phyloP scores from a whole-genome alignment of 2,329 filamentous ascomycete genomes.

The Xylariaceae sp. region DNA sequence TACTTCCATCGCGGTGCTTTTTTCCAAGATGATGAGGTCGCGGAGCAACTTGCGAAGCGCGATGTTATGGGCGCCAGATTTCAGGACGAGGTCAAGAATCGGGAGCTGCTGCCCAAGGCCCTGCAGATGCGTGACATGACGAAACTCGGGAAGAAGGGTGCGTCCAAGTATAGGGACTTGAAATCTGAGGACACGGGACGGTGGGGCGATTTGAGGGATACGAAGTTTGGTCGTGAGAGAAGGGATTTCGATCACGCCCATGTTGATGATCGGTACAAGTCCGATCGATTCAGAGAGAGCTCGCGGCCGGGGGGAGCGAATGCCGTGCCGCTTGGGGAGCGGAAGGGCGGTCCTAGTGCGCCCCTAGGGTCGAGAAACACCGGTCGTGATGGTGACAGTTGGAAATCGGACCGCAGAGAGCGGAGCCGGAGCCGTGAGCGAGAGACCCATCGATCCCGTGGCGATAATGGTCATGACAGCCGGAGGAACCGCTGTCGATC shows the following conservation, averaged over 20 bases:
- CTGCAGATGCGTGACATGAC: slow-evolving; percentile 93
- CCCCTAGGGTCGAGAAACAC: slow-evolving; percentile 39
- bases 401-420: slow-evolving; percentile 22
- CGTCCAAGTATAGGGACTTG: slow-evolving; percentile 85
- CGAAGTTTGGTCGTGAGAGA: slow-evolving; percentile 33
- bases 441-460: slow-evolving; percentile 28
- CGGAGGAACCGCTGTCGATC: slow-evolving; percentile 45
- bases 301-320: slow-evolving; percentile 61
- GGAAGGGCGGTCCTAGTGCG: slow-evolving; percentile 38
- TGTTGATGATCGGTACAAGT: slow-evolving; percentile 63
- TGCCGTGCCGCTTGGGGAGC: slow-evolving; percentile 63
- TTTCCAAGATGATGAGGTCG: slow-evolving; percentile 76
- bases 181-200: slow-evolving; percentile 84
- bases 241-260: slow-evolving; percentile 40
- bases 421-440: slow-evolving; percentile 29
- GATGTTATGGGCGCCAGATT: slow-evolving; percentile 84
- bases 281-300: slow-evolving; percentile 53
- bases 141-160: slow-evolving; percentile 86
- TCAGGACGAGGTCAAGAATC: slow-evolving; percentile 76
- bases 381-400: slow-evolving; percentile 22
- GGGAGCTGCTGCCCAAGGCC: slow-evolving; percentile 81
- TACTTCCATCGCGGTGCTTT: slow-evolving; percentile 98
- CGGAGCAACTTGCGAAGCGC: slow-evolving; percentile 70
- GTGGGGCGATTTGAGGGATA: slow-evolving; percentile 67
- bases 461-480: slow-evolving; percentile 31